These are phyloP conservation scores for Crassisporium funariophilum DNA, from an alignment of 768 basidiomycete genomes.

Conservation along the genomic window DNA sequence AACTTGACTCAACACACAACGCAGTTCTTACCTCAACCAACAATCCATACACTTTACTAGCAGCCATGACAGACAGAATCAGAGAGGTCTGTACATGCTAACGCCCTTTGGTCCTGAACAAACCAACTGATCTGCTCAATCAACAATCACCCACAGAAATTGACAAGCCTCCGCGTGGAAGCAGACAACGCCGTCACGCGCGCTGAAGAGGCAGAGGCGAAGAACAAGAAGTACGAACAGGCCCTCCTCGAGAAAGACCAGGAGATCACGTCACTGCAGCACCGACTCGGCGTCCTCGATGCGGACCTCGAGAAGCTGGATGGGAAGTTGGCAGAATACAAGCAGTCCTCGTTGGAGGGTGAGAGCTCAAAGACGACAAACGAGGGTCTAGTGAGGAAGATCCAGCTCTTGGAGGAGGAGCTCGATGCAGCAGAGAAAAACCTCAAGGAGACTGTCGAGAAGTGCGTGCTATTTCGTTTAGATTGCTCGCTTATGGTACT, in stretches of 20 bases:
- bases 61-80: constrained; percentile 59
- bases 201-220: constrained; percentile 85
- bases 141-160: constrained; percentile 50
- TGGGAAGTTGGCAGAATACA: constrained; percentile 60
- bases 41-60: constrained; percentile 25
- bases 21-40: constrained; percentile 13
- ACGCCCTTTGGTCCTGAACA: not conserved
- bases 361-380: constrained; percentile 70
- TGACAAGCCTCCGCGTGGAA: constrained; percentile 77
- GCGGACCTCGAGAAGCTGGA: constrained; percentile 73
- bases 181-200: constrained; percentile 80
- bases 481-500: constrained; percentile 1
- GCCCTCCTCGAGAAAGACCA: constrained; percentile 80
- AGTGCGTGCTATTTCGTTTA: constrained; percentile 55
- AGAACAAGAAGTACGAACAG: constrained; percentile 81
- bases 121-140: constrained; percentile 11
- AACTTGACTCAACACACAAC: constrained; percentile 18
- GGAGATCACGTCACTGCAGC: constrained; percentile 76
- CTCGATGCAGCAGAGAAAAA: constrained; percentile 96
- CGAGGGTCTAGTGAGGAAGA: constrained; percentile 79
- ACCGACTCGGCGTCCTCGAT: constrained; percentile 69
- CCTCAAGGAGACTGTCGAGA: constrained; percentile 94
- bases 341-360: constrained; percentile 64
- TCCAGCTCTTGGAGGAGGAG: constrained; percentile 92
- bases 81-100: constrained; percentile 39